Base-by-base conservation (phyloP, 768 basidiomycete species). In the Trametes cinnabarina region DNA sequence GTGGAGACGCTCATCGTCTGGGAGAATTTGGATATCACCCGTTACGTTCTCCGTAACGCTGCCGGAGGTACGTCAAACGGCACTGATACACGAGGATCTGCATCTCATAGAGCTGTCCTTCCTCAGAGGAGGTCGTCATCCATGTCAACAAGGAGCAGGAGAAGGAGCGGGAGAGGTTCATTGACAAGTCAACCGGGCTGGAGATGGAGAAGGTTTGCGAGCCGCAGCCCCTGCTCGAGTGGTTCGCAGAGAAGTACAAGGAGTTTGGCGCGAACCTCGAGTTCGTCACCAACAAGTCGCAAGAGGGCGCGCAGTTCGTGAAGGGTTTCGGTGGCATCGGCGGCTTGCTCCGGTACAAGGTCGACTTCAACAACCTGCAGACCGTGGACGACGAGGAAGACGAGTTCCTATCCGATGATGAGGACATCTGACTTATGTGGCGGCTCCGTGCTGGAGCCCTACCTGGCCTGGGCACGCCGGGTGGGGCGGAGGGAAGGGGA, bases 291-390 rank as follows among this genome's bases (percentile, higher is more conserved):
- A 94, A 98, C 76, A 85, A 88, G 51, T 95, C 94, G 8, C 96
- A 98, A 71, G 96, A 99, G 72, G 96, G 96, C 30, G 91, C 92
- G 32, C 95, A 98, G 71, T 98, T 97, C 77, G 94, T 96, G 67
- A 96, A 95, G 72, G 96, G 96, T 40, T 98, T 99, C 67, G 96
- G 96, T 73, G 96, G 97, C 23, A 98, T 99, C 65, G 96, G 97
- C 26, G 96, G 95, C 28, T 79, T 98, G 59, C 76, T 97, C 57
- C 84, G 96, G 47, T 99, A 99, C 85, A 98, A 98, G 78, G 94
- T 98, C 66, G 96, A 97, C 76, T 92, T 98, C 76, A 81, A 82
- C 65, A 90, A 88, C 71, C 79, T 98, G 40, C 79, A 82, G 20
- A 77, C 79, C 44, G 62, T 85, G 22, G 91, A 93, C 65, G 90